Percentiles rank a stretch among this genome's conserved stretches.
Evolutionary conservation across 2,329 filamentous ascomycete genomes (phyloP).

Genomic region (Clonostachys byssicola): DNA sequence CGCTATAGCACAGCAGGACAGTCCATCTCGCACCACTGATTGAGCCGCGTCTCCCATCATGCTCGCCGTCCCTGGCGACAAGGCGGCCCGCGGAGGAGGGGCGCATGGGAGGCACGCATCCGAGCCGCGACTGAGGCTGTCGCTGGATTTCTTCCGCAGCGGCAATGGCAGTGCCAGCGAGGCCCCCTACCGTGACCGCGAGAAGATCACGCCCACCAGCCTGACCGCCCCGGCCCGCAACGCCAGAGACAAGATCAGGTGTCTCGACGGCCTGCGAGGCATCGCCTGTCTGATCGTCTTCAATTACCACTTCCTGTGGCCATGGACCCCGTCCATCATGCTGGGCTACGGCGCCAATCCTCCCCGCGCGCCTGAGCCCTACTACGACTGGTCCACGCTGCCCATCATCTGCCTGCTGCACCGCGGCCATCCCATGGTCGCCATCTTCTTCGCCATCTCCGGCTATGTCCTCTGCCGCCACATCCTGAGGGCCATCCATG

Average conservation of each 20-base stretch:
- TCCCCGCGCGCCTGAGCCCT: constrained; percentile 25
- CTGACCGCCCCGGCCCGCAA: no score
- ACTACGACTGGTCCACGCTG: constrained; percentile 21
- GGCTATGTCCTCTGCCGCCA: constrained; percentile 35
- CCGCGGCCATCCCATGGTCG: constrained; percentile 33
- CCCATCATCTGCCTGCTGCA: constrained; percentile 34
- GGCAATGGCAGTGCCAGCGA: neutral
- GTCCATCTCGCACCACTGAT: no score
- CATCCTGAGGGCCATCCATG: constrained; percentile 27
- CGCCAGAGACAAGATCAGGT: constrained; percentile 25
- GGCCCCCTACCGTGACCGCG: neutral
- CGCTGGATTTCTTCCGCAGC: neutral
- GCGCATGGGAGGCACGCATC: no score
- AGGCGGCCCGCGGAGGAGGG: no score
- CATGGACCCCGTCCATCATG: constrained; percentile 32
- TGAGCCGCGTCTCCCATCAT: no score
- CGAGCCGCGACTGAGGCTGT: no score
- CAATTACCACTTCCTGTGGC: constrained; percentile 36
- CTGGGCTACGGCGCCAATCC: constrained; percentile 30
- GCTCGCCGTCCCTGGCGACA: no score
- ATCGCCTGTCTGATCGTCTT: constrained; percentile 35
- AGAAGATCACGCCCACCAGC: no score
- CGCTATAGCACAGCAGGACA: no score
- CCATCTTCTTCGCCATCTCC: constrained; percentile 37
- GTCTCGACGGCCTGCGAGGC: constrained; percentile 33